Evolutionary conservation across 2,329 filamentous ascomycete genomes (phyloP), one percentile per base, ranked within the genome.

Genomic region (Cladosporium sp.): DNA sequence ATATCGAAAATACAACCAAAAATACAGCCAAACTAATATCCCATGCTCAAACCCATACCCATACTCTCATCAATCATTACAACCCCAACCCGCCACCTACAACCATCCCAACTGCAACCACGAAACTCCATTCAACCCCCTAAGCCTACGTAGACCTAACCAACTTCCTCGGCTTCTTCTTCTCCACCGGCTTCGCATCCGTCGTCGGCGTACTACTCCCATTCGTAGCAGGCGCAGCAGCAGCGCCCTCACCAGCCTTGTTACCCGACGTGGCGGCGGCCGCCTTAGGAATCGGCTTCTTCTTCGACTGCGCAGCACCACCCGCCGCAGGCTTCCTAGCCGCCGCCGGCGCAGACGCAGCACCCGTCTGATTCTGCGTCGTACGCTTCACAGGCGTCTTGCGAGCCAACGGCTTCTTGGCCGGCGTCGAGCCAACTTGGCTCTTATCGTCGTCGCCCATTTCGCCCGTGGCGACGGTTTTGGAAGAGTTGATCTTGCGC

Each of bases 111-210:
- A n/a, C n/a, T n/a, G n/a, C n/a, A n/a, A n/a, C n/a, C n/a, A n/a
- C n/a, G n/a, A n/a, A n/a, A n/a, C n/a, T n/a, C 39, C 30, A 32
- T 20, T 39, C 27, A 30, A 13, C 41, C 8, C 8, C 27, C 25
- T 15, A 25, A 13, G 38, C 47, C 40, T 38, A 11, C 46, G 55
- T 55, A 11, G 57, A 40, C 43, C 47, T 53, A 41, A 42, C 40
- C 32, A 64, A 43, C 49, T 64, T 64, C 35, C 58, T 50, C 29
- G 61, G 61, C 53, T 64, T 64, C 55, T 63, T 64, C 54, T 55
- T 64, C 55, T 63, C 60, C 3, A 43, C 56, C 20, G 59, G 53
- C 47, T 60, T 59, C 3, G 38, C 57, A 19, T 58, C 51, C 42
- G 39, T 19, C 3, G 47, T 27, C 12, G 38, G 13, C 13, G 16